phyloP scores from a whole-genome alignment of 106 monocot species.

The Dendrobium catenatum region DNA sequence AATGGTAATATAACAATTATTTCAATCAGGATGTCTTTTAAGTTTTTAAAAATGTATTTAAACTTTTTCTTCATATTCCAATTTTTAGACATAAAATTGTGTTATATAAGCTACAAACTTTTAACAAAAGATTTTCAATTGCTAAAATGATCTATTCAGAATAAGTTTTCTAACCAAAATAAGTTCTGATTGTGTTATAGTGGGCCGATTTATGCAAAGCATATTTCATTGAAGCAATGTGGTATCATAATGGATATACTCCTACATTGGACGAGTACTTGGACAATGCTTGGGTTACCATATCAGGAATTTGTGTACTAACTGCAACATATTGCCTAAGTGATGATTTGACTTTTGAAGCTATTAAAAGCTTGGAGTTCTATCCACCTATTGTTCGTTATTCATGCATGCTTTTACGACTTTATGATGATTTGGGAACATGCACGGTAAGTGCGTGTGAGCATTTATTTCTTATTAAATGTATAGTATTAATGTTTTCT shows the following conservation, averaged over 20 bases:
- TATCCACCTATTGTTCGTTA: background rate
- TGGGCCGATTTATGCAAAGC: conserved; percentile 21
- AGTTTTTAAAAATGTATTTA: background rate
- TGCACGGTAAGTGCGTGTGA: background rate
- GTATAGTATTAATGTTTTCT: background rate
- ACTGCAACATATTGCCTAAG: background rate
- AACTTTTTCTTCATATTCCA: background rate
- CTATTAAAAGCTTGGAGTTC: background rate
- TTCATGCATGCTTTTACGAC: conserved; percentile 10
- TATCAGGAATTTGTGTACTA: background rate
- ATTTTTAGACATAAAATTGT: background rate
- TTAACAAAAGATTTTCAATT: too few relatives aligned
- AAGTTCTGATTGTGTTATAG: background rate
- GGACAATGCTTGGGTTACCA: conserved; percentile 19
- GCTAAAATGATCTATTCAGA: background rate
- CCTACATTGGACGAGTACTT: conserved; percentile 26
- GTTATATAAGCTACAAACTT: too few relatives aligned
- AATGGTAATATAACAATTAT: background rate
- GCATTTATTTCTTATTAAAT: background rate
- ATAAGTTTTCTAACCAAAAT: background rate
- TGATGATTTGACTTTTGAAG: conserved; percentile 4
- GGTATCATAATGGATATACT: conserved; percentile 14
- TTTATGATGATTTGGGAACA: conserved; percentile 27
- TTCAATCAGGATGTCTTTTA: background rate
- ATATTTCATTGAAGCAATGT: conserved; percentile 18